A percentile compares a stretch with the other conserved stretches of the same genome.
Evolutionary conservation across 192 early-diverging fungal genomes (phyloP).

Genomic region (Chytriomyces confervae): DNA sequence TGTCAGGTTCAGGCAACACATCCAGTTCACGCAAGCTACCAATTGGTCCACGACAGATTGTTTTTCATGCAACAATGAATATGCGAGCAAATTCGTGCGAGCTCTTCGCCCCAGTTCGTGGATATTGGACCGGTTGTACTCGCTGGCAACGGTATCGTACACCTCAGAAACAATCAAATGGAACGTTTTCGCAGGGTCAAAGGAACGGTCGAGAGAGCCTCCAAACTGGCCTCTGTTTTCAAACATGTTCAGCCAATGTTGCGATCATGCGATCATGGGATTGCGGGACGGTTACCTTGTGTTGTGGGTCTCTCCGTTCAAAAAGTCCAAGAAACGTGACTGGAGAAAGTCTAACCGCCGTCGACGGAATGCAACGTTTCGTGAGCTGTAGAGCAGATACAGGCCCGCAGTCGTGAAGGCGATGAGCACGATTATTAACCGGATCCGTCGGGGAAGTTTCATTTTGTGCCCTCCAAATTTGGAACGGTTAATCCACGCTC

Average conservation of each 20-base stretch:
- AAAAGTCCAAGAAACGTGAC: constrained; percentile 12
- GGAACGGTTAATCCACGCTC: too few relatives aligned
- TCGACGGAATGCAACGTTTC: not conserved
- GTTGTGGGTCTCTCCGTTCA: constrained; percentile 12
- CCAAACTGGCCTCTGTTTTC: constrained; percentile 3
- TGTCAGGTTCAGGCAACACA: not conserved
- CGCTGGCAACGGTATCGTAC: not conserved
- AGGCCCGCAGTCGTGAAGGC: not conserved
- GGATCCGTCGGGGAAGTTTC: constrained; percentile 5
- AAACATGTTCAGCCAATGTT: too few relatives aligned
- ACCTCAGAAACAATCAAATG: not conserved
- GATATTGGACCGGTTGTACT: constrained; percentile 25
- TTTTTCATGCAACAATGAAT: constrained; percentile 13
- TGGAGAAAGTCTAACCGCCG: not conserved
- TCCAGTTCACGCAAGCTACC: not conserved
- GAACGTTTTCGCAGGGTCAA: not conserved
- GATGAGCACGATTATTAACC: not conserved
- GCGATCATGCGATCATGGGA: constrained; percentile 2
- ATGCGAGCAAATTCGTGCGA: not conserved
- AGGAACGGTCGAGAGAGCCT: not conserved
- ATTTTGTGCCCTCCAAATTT: not conserved
- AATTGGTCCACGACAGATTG: not conserved
- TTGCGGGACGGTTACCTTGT: not conserved
- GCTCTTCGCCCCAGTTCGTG: not conserved
- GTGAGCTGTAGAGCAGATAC: not conserved